These are phyloP conservation scores for Aspergillus affinis DNA, from an alignment of 495 filamentous ascomycete species.

Conservation along the genomic window DNA sequence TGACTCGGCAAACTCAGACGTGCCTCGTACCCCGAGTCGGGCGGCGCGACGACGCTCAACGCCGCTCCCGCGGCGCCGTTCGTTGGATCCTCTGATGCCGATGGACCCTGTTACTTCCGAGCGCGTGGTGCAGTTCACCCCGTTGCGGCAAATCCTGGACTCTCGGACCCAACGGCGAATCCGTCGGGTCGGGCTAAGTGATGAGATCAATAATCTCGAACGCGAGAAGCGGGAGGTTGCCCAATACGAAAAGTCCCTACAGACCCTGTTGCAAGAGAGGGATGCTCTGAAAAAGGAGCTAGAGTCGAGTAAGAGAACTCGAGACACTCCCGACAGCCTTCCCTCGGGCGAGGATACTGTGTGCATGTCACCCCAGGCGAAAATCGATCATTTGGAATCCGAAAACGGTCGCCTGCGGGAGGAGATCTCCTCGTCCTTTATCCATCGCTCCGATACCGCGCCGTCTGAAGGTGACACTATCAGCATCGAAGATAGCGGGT, in stretches of 20 bases:
- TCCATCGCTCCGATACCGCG: neutral
- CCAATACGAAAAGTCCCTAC: conserved; percentile 52
- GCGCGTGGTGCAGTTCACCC: conserved; percentile 57
- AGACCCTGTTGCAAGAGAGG: conserved; percentile 34
- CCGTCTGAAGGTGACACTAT: conserved; percentile 31
- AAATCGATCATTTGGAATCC: conserved; percentile 21
- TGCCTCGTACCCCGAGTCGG: conserved; percentile 40
- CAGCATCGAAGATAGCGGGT: conserved; percentile 32
- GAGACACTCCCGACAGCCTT: conserved; percentile 30
- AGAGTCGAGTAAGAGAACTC: conserved; percentile 38
- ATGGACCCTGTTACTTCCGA: conserved; percentile 31
- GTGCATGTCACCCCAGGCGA: conserved; percentile 26
- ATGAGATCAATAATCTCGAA: conserved; percentile 69
- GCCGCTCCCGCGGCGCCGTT: conserved; percentile 25
- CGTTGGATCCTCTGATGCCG: conserved; percentile 31
- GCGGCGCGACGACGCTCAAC: conserved; percentile 39
- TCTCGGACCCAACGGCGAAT: conserved; percentile 70
- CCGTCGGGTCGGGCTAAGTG: conserved; percentile 67
- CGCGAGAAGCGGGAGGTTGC: conserved; percentile 51
- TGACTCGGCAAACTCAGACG: conserved; percentile 11
- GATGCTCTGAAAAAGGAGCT: conserved; percentile 52
- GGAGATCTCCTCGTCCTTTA: conserved; percentile 18
- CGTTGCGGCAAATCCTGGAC: conserved; percentile 69
- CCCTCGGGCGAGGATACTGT: conserved; percentile 22
- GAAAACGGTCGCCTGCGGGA: conserved; percentile 22